Conservation (phyloP, 2,329 filamentous ascomycete genomes). For the Fusarium marasasianum region DNA sequence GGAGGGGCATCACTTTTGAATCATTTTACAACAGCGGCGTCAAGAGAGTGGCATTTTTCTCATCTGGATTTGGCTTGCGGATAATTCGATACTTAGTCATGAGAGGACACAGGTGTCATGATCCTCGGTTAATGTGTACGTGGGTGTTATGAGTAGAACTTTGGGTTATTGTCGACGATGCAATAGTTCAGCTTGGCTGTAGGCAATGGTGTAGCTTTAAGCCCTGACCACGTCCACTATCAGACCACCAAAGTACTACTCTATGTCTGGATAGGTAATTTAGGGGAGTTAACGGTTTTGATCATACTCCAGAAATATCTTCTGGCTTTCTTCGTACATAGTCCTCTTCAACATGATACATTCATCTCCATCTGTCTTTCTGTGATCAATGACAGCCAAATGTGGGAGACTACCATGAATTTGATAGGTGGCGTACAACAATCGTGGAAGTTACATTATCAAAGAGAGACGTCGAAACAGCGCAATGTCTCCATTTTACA, state of each 20-base stretch:
- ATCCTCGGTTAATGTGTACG: conserved; percentile 34
- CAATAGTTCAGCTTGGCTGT: conserved; percentile 11
- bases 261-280: neutral
- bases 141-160: conserved; percentile 6
- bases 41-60: conserved; percentile 34
- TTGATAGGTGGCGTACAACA: neutral
- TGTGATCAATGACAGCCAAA: neutral
- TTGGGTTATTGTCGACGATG: conserved; percentile 4
- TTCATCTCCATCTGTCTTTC: conserved; percentile 1
- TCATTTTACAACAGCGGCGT: conserved; percentile 39
- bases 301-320: conserved; percentile 9
- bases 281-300: conserved; percentile 16
- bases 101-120: conserved; percentile 19
- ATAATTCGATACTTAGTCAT: conserved; percentile 27
- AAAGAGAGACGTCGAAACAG: neutral
- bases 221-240: conserved; percentile 2
- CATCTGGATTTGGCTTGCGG: conserved; percentile 25
- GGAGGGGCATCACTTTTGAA: conserved; percentile 9
- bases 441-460: neutral
- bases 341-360: conserved; percentile 32
- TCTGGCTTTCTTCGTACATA: conserved; percentile 33
- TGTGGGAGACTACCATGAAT: no score
- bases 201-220: neutral
- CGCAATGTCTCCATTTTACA: neutral
- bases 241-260: conserved; percentile 1